Base-by-base conservation (phyloP, 768 basidiomycete species). In the Tulasnella sp. region DNA sequence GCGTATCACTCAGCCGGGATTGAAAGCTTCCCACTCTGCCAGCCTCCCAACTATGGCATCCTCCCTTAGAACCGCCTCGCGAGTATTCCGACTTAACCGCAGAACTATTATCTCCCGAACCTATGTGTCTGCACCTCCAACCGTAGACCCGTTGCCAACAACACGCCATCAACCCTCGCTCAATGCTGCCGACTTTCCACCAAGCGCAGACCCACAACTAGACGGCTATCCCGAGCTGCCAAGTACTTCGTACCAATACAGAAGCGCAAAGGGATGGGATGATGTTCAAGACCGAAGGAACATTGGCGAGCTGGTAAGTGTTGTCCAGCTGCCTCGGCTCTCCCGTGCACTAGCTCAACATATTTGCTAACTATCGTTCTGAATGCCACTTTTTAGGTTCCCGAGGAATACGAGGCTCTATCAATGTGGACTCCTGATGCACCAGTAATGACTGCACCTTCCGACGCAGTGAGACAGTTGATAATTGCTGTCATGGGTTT, bases 401-500 rank as follows among this genome's bases (percentile, higher is more conserved):
- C 87, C 61, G 87, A 89, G 70, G 76, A 80, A 67, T 87, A 90
- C 53, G 89, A 92, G 66, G 74, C 86, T 23, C 71, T 85, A 58
- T 88, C 85, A 38, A 88, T 92, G 85, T 91, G 87, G 87, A 87
- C 88, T 24, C 88, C 88, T 21, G 89, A 92, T 67, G 74, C 80
- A 27, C 79, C 88, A 27, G 45, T 42, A 60, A 63, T 54, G 76
- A 38, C 51, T 24, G 47, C 64, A 21, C 77, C 21, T 73, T 87
- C 11, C 72, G 76, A 11, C 82, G 88, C 89, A 5, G 69, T 85
- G 34, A 75, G 78, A 51, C 85, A 85, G 47, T 85, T 92, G 68
- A 65, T 78, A 11, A 69, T 84, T 27, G 62, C 61, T 23, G 61
- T 55, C 53, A 69, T 77, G 24, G 78, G 78, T n/a, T 86, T 92